Evolutionary conservation across 345 rosid genomes (phyloP), one percentile per base, ranked within the genome.

Genomic region (Salix viminalis): DNA sequence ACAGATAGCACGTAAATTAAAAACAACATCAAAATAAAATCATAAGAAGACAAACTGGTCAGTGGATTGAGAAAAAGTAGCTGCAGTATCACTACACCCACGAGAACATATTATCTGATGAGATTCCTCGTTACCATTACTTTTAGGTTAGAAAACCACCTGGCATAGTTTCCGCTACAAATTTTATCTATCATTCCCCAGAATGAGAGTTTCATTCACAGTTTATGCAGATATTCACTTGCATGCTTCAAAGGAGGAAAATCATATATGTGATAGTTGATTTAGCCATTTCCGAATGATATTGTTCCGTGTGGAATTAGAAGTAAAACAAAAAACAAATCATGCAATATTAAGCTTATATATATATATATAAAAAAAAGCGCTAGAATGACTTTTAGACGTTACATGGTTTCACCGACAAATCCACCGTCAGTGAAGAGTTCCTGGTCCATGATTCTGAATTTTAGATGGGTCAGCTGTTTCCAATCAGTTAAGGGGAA

Each of bases 401-500:
- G 54, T 72, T 85, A 90, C 99, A 67, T 84, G 81, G 99, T 89
- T 87, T 93, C 82, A 61, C 99, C 97, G 6, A 89, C 94, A 79
- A 90, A 89, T 79, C 89, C 92, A 76, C 84, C 87, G 26, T 85
- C 82, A 48, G 67, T 79, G 84, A 89, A 86, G 69, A 86, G 81
- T 76, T 88, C 85, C 76, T 72, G 76, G 84, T 88, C 92, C 94
- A 89, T 91, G 80, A 92, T 90, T 77, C 84, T 89, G 71, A 92
- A 73, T 75, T 88, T 96, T 54, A 93, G 83, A 46, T 87, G 88
- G 52, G 82, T 80, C 26, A 87, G 48, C 39, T 79, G 86, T 80
- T 81, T 83, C 92, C 96, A 93, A 34, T 89, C 84, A 54, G 77
- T 68, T 28, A 86, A 72, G 0, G 88, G 88, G 72, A 83, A 88